Base-by-base conservation (phyloP, 2,329 filamentous ascomycete genomes). In the Massarina eburnea region DNA sequence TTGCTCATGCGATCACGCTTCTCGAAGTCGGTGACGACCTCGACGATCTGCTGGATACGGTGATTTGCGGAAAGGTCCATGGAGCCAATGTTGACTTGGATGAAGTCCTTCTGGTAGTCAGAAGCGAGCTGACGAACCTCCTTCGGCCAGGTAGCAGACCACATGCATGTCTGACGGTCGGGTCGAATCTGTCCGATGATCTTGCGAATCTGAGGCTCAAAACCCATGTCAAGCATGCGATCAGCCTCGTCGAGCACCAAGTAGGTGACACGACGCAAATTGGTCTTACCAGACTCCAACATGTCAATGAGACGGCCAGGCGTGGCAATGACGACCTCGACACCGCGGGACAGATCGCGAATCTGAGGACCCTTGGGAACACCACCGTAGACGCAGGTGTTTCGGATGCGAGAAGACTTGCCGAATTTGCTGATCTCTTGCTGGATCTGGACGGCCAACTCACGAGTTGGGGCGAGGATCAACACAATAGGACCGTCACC, bases 141-240 rank as follows among this genome's bases (percentile, higher is more conserved):
- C 82, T 96, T 96, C 66, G 94, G 94, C 91, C 94, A 99, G 6
- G 94, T 99, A 61, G 94, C 94, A 50, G 94, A 99, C 90, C 92
- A 99, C 91, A 99, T 96, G 80, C 94, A 94, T 53, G 94, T 99
- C 75, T 99, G 94, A 81, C 94, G 87, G 72, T 99, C 94, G 43
- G 94, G 94, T 61, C 94, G 90, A 74, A 97, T 97, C 77, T 99
- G 94, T 54, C 88, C 82, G 61, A 99, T 91, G 58, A 99, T 97
- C 80, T 97, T 97, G 79, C 94, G 90, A 66, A 99, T 97, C 74
- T 97, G 94, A 58, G 94, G 94, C 78, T 99, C 94, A 76, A 99
- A 97, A 84, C 94, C 94, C 94, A 99, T 99, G 78, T 99, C 94
- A 71, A 99, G 81, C 94, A 99, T 99, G 68, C 94, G 92, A 77